Evolutionary conservation across 2,329 filamentous ascomycete species (phyloP), one percentile per base, ranked within the genome.

Genomic region (Neonectria coccinea): DNA sequence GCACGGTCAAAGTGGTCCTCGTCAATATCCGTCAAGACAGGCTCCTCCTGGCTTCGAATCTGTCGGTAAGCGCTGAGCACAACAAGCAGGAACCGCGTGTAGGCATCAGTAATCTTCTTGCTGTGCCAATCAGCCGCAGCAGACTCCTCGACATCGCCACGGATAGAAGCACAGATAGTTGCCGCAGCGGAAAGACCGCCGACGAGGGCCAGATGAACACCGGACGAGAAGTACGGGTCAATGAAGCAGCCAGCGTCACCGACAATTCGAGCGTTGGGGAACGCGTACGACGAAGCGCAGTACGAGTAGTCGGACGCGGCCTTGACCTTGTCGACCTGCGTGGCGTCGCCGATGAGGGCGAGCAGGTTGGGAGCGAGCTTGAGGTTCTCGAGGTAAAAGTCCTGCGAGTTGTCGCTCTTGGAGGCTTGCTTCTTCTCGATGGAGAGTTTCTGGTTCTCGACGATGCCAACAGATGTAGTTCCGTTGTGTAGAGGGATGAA

Each of bases 161-260:
- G 73, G 5, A 77, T 74, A 0, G 77, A 68, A 0, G 83, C 82
- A 4, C 69, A 68, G 18, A 85, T 83, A 0, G 83, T 82, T 1
- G 73, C 74, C 1, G 82, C 83, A 0, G 84, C 83, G 1, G 83
- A 81, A 0, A 86, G 76, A 4, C 74, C 83, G 16, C 78, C 73
- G 0, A 74, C 64, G 0, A 85, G 39, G 1, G 83, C 83, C 1
- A 85, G 72, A 64, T 85, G 83, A 3, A 82, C 77, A 10, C 83
- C 83, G 0, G 82, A 85, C 0, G 81, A 83, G 72, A 85, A 85
- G 62, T 78, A 80, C 0, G 82, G 82, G 61, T 85, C 83, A 62
- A 85, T 83, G 65, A 85, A 85, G 65, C 78, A 81, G 1, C 81
- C 83, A 0, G 83, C 83, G 62, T 85, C 83, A 2, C 83, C 83